Evolutionary conservation across 2,329 filamentous ascomycete genomes (phyloP), one percentile per base, ranked within the genome.

Genomic region (Coleophoma cylindrospora): DNA sequence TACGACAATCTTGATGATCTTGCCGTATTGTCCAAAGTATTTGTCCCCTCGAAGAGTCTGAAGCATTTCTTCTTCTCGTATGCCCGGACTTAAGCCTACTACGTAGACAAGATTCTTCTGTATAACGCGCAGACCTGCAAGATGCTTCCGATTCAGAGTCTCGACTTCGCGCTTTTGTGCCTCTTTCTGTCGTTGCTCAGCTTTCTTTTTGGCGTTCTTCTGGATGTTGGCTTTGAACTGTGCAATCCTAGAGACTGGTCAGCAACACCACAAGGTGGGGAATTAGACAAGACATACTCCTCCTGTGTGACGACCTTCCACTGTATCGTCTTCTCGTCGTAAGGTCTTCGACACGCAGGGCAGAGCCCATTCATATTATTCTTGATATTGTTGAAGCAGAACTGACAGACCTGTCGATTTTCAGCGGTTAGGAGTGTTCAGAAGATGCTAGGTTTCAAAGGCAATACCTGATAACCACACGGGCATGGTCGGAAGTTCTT

Each of bases 31-130:
- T 6, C 94, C 94, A 63, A 99, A 99, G 66, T 96, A 99, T 63
- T 96, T 88, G 45, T 84, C 83, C 54, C 91, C 91, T 50, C 95
- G 85, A 43, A 99, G 74, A 0, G 91, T 96, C 68, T 92, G 89
- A 43, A 97, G 79, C 3, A 99, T 76, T 60, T 92, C 89, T 66
- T 97, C 91, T 70, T 99, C 94, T 56, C 89, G 86, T 54, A 95
- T 89, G 34, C 87, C 91, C 12, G 94, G 94, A 55, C 89, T 95
- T 22, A 99, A 77, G 46, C 94, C 94, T 34, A 95, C 96, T 56
- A 99, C 92, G 69, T 99, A 99, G 57, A 99, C 94, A 43, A 99
- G 81, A 66, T 99, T 99, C 75, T 97, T 97, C 71, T 99, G 94
- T 38, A 97, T 90, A 41, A 99, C 94, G 45, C 94, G 84, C 45